Conservation (phyloP, 2,329 filamentous ascomycete species). For the Claviceps purpurea region DNA sequence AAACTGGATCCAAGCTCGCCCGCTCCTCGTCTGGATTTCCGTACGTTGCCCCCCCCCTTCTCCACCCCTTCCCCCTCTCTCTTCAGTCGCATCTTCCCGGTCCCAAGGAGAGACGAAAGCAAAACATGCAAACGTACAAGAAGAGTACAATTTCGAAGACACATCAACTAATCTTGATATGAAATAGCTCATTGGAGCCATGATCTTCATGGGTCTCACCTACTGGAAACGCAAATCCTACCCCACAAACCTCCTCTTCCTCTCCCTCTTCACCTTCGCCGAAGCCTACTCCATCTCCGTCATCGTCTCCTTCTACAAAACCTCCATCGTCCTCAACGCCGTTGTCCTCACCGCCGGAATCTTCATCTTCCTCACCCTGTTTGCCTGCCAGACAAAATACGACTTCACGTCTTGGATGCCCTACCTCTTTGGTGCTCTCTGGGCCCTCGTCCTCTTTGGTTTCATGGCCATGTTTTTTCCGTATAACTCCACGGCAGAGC, state of each 20-base stretch:
- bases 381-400: slow-evolving; percentile 95
- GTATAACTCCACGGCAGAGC: slow-evolving; percentile 64
- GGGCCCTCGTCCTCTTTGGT: slow-evolving; percentile 82
- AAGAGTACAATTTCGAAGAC: not conserved
- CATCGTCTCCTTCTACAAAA: slow-evolving; percentile 81
- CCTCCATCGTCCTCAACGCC: slow-evolving; percentile 74
- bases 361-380: slow-evolving; percentile 67
- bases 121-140: not conserved
- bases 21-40: slow-evolving; percentile 75
- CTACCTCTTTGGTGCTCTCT: slow-evolving; percentile 81
- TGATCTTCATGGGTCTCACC: slow-evolving; percentile 74
- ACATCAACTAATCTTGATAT: not conserved
- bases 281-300: slow-evolving; percentile 92
- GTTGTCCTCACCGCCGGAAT: slow-evolving; percentile 77
- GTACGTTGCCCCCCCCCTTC: slow-evolving; percentile 26
- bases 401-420: slow-evolving; percentile 97
- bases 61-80: not conserved
- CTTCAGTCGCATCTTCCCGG: not conserved
- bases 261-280: slow-evolving; percentile 75
- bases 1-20: slow-evolving; percentile 72
- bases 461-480: slow-evolving; percentile 90
- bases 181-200: slow-evolving; percentile 56
- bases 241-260: slow-evolving; percentile 87
- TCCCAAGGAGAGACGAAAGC: not conserved
- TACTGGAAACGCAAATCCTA: slow-evolving; percentile 96